Conservation (phyloP, 1,139 yeast genomes). For the Zhuliangozyma blackwelliae region DNA sequence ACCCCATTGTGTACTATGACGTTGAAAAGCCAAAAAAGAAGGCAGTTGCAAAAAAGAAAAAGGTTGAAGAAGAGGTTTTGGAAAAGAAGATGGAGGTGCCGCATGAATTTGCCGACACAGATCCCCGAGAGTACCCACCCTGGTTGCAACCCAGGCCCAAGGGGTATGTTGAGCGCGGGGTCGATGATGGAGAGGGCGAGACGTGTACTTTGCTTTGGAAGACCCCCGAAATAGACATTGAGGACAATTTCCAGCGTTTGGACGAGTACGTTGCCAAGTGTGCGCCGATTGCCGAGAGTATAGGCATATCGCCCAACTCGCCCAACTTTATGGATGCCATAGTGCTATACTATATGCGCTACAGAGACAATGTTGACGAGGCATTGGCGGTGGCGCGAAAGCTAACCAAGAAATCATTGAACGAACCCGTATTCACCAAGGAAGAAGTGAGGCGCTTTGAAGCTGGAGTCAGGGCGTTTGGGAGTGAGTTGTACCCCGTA, state of each 20-base stretch:
- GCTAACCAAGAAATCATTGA: slow-evolving; percentile 54
- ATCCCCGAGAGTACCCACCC: slow-evolving; percentile 52
- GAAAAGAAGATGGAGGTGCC: slow-evolving; percentile 44
- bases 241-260: slow-evolving; percentile 31
- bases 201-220: slow-evolving; percentile 73
- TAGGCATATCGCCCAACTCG: slow-evolving; percentile 45
- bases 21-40: slow-evolving; percentile 17
- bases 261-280: slow-evolving; percentile 57
- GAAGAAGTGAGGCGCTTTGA: slow-evolving; percentile 71
- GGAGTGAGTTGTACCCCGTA: slow-evolving; percentile 78
- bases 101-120: slow-evolving; percentile 34
- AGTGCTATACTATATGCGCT: slow-evolving; percentile 49
- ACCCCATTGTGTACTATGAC: slow-evolving; percentile 68
- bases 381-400: slow-evolving; percentile 38
- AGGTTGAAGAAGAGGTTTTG: slow-evolving; percentile 16
- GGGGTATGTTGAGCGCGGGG: slow-evolving; percentile 86
- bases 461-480: slow-evolving; percentile 66
- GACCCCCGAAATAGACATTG: slow-evolving; percentile 31
- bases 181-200: slow-evolving; percentile 47
- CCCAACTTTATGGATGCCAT: slow-evolving; percentile 82
- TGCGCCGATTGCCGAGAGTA: slow-evolving; percentile 49
- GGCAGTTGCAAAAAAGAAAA: slow-evolving; percentile 16
- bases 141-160: slow-evolving; percentile 79
- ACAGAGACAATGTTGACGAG: slow-evolving; percentile 43
- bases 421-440: slow-evolving; percentile 69